Evolutionary conservation across 805 yeast species (phyloP), one percentile per base, ranked within the genome.

Genomic region (Starmerella etchellsii): DNA sequence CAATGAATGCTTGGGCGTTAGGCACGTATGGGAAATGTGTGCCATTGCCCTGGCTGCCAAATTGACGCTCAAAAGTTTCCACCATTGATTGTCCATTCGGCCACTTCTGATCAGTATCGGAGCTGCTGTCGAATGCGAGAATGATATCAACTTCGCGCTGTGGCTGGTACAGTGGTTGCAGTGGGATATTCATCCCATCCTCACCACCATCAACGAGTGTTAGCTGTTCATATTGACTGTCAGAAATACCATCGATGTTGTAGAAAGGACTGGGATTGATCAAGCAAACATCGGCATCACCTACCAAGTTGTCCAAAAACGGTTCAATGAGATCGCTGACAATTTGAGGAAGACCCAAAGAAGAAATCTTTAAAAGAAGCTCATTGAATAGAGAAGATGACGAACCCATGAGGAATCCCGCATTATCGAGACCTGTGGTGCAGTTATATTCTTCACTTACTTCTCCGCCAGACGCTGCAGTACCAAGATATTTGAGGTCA

Each of bases 401-500:
- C 7, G 94, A 77, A 29, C 93, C 95, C 62, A 82, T 64, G 27
- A 81, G 62, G 55, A 74, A 85, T 7, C 94, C 93, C 8, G 81
- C 77, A 52, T 82, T 82, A 59, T 85, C 95, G 44, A 69, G 76
- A 2, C 88, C 87, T 2, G 63, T 69, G 44, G 72, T 61, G 61
- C 95, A 85, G 13, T 57, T 54, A 7, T 7, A 8, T 31, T 59
- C 59, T 15, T 56, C 51, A 4, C 54, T 52, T 10, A 82, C 77
- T 18, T 55, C 48, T 31, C 95, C 95, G 46, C 73, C 66, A 21
- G 66, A 52, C 28, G 79, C 69, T 18, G 68, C 59, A 1, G 93
- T 68, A 10, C 94, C 95, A 36, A 81, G 58, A 55, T 79, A 83
- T 58, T 75, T 69, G 34, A 74, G 60, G 44, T 79, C 77, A 13